Evolutionary conservation across 2,329 filamentous ascomycete species (phyloP).

Genomic region (Pseudogymnoascus verrucosus): DNA sequence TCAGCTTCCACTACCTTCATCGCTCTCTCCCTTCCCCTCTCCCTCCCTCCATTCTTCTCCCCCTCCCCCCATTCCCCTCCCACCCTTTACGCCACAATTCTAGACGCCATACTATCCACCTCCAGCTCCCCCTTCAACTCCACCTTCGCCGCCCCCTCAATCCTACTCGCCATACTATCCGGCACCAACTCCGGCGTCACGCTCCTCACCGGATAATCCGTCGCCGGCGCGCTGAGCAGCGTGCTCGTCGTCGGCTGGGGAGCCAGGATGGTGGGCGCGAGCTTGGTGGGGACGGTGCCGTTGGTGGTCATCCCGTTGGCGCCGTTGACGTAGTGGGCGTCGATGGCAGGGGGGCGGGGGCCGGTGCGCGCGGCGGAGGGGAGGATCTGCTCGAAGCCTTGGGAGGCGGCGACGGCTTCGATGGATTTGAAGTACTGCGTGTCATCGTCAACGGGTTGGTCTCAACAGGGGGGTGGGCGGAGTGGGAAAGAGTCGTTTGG

Average conservation of each 20-base stretch:
- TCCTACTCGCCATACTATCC: constrained; percentile 42
- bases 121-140: constrained; percentile 48
- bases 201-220: constrained; percentile 47
- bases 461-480: background rate
- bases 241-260: constrained; percentile 48
- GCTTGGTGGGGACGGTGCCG: background rate
- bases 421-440: constrained; percentile 64
- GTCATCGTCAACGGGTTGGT: background rate
- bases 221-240: constrained; percentile 45
- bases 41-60: constrained; percentile 47
- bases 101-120: constrained; percentile 47
- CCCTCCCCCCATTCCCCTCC: constrained; percentile 39
- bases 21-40: constrained; percentile 51
- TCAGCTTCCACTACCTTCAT: background rate
- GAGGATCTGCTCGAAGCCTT: constrained; percentile 50
- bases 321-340: constrained; percentile 14
- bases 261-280: constrained; percentile 38
- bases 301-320: constrained; percentile 19
- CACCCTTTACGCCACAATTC: background rate
- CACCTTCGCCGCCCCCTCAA: background rate
- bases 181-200: constrained; percentile 53
- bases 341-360: constrained; percentile 22
- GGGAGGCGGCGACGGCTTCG: constrained; percentile 51
- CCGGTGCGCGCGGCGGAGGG: constrained; percentile 49
- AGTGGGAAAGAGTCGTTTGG: too few species aligned